Base-by-base conservation (phyloP, 306 rosid species). In the Astragalus glycyphyllos region DNA sequence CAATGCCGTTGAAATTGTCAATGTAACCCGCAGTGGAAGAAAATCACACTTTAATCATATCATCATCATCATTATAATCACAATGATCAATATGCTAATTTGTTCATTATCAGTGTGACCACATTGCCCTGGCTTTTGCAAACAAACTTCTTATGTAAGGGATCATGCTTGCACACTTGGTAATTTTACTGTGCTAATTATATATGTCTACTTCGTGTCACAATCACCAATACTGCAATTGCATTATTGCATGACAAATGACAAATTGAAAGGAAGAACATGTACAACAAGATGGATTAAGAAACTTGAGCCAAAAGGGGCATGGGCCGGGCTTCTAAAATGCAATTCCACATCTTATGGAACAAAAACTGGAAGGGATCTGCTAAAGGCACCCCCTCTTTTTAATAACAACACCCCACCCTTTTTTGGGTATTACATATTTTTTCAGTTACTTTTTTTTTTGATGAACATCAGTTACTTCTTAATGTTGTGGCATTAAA, bases 121-220 rank as follows among this genome's bases (percentile, higher is more conserved):
- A n/a, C n/a, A n/a, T n/a, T 69, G 50, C 45, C 42, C 31, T 32
- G 40, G 48, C 51, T 64, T 82, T 75, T 40, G 65, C 64, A 41
- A 69, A 15, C 83, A 73, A 46, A 40, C 34, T 62, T 54, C 77
- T 56, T 31, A 46, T 61, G 63, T 37, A 38, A 44, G 46, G 79
- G 79, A 69, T 68, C 83, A 68, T 74, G 73, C 72, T 20, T 53
- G 14, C 59, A 44, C 42, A 20, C 60, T 42, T 35, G 64, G 62
- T 72, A 45, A 23, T 40, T 74, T 14, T 2, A 68, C 57, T 72
- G 65, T 59, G 31, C 59, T 35, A 35, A 55, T 74, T 14, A 7
- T 49, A 10, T 71, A 68, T 68, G 37, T 13, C 44, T 47, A 0
- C 55, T 32, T 49, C 26, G 58, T 49, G 74, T 72, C 82, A 58